Evolutionary conservation across 331 rosid species (phyloP), one percentile per base, ranked within the genome.

Genomic region (Stylosanthes scabra): DNA sequence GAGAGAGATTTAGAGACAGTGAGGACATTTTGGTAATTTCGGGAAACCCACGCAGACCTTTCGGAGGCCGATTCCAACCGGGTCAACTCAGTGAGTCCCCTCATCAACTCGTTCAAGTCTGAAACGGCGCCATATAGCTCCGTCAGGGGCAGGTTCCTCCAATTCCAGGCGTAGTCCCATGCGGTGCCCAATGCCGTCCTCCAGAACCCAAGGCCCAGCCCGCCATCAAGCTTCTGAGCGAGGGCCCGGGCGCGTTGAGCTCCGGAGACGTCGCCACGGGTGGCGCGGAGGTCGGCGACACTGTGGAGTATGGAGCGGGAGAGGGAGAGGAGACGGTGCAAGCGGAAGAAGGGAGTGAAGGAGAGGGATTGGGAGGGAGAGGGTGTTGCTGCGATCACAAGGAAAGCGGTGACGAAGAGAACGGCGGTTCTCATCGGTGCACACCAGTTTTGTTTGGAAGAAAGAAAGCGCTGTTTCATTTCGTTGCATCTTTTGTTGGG

Each of bases 241-340:
- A 89, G 77, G 67, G 56, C 11, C 3, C 74, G 16, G 1, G 95
- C 97, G 25, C 95, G 86, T 2, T 71, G 54, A 25, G 95, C 75
- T 13, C 92, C 97, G 34, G 85, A 51, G 40, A 66, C 0, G 69
- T 93, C 98, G 12, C 94, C 97, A 0, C 97, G 89, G 0, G 88
- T 27, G 79, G 86, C 81, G 40, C 97, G 95, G 31, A 89, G 91
- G 78, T 91, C 80, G 31, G 93, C 94, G 68, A 93, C 95, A 37
- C 87, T 86, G 74, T 68, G 15, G 86, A 85, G 80, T 41, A 91
- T 83, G 62, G 96, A 85, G 75, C 84, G 97, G n/a, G 91, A 54
- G 66, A 83, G 88, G 4, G 97, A 89, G 77, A 84, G 67, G 62
- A 88, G 72, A 67, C 59, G 54, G 7, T 80, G 84, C 80, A 79